Evolutionary conservation across 2,329 filamentous ascomycete species (phyloP).

Genomic region (Beauveria scarabaeidicola): DNA sequence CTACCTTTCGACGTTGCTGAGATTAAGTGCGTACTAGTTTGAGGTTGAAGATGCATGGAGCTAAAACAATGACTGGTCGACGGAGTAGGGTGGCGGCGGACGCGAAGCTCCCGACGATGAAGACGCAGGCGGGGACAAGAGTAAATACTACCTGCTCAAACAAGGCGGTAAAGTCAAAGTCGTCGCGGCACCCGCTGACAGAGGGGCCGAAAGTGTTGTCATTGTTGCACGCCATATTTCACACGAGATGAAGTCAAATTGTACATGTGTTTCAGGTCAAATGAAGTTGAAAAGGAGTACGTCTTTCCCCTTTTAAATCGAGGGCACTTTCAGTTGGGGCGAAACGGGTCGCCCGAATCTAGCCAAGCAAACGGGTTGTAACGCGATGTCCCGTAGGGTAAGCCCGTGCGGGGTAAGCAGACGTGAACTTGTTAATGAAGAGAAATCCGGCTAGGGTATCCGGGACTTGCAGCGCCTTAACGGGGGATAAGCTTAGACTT

Average conservation of each 20-base stretch:
- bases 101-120: not conserved
- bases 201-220: not conserved
- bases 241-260: not conserved
- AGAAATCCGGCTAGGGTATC: too few species aligned
- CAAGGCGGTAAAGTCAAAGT: slow-evolving; percentile 7
- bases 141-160: slow-evolving; percentile 5
- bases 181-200: not conserved
- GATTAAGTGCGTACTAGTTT: not conserved
- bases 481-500: too few species aligned
- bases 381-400: not conserved
- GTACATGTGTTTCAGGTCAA: not conserved
- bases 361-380: not conserved
- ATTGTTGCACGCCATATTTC: not conserved
- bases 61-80: not conserved
- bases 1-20: not conserved
- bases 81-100: not conserved
- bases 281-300: not conserved
- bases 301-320: too few species aligned
- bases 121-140: not conserved
- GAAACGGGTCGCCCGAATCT: not conserved
- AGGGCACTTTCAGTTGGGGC: too few species aligned
- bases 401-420: not conserved
- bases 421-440: too few species aligned
- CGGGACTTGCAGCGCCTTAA: too few species aligned
- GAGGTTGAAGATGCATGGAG: not conserved